phyloP scores from a whole-genome alignment of 495 filamentous ascomycete genomes.

The Beverwykella pulmonaria region DNA sequence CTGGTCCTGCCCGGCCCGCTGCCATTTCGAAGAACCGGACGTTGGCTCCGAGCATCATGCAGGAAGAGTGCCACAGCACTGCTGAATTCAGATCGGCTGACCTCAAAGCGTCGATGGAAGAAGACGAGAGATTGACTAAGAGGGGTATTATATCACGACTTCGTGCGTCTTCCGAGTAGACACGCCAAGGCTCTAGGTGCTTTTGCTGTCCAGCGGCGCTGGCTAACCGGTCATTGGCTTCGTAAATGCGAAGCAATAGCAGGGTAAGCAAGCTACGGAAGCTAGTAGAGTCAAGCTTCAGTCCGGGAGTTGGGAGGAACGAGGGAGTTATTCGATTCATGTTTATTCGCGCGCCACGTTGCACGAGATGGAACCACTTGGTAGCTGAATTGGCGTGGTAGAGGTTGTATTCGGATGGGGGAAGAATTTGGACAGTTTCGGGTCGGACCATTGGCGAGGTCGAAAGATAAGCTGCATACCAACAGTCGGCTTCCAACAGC shows the following conservation, averaged over 20 bases:
- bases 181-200: constrained; percentile 30
- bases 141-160: constrained; percentile 36
- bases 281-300: constrained; percentile 25
- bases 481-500: constrained; percentile 55
- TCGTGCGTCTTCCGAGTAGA: constrained; percentile 28
- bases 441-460: constrained; percentile 54
- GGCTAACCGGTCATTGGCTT: constrained; percentile 33
- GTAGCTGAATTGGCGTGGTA: constrained; percentile 52
- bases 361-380: constrained; percentile 55
- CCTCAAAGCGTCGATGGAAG: constrained; percentile 31
- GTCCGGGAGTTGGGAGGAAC: constrained; percentile 28
- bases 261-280: constrained; percentile 29
- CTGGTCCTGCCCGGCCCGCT: constrained; percentile 53
- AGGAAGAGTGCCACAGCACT: constrained; percentile 57
- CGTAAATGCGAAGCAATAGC: constrained; percentile 27
- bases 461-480: constrained; percentile 55
- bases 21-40: constrained; percentile 56
- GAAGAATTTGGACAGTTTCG: constrained; percentile 54
- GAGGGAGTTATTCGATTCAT: constrained; percentile 27
- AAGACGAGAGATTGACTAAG: constrained; percentile 32
- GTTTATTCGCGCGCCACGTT: constrained; percentile 30
- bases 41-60: constrained; percentile 57
- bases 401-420: constrained; percentile 53
- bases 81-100: constrained; percentile 46
- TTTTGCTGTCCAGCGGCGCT: constrained; percentile 24